Evolutionary conservation across 1,139 yeast genomes (phyloP), one percentile per base, ranked within the genome.

Genomic region (Yamadazyma aaseri): DNA sequence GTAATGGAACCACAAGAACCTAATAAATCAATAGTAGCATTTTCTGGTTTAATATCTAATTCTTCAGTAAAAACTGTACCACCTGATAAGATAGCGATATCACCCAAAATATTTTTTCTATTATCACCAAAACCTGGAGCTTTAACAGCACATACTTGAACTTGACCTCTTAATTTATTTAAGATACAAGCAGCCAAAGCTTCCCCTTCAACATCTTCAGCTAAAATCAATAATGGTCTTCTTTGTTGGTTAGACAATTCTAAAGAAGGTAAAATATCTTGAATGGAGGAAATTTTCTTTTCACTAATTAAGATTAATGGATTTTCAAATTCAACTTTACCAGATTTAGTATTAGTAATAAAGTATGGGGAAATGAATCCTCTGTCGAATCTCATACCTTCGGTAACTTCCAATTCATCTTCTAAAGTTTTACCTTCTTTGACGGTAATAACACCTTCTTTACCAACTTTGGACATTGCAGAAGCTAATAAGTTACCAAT

Each of bases 121-220:
- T 92, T 92, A 74, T 92, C 98, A 67, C 98, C 98, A 53, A 92
- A 92, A 39, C 98, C 98, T 60, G 98, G 98, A 31, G 98, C 97
- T 77, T 94, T 92, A 54, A 92, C 97, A 54, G 96, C 96, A 63
- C 95, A 87, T 44, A 94, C 98, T 69, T 89, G 96, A 47, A 92
- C 96, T 75, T 92, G 98, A 54, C 98, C 98, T 74, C 98, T 85
- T 62, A 94, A 83, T 73, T 92, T 92, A 80, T 92, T 92, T 65
- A 92, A 79, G 56, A 92, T 90, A 76, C 98, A 94, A 46, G 98
- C 98, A 55, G 98, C 98, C 47, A 92, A 79, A 38, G 98, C 98
- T 73, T 92, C 98, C 55, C 98, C 98, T 53, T 92, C 98, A 50
- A 92, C 77, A 61, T 92, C 98, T 73, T 92, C 98, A 46, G 98